Conservation (phyloP, 768 basidiomycete genomes). For the Galerina marginata region DNA sequence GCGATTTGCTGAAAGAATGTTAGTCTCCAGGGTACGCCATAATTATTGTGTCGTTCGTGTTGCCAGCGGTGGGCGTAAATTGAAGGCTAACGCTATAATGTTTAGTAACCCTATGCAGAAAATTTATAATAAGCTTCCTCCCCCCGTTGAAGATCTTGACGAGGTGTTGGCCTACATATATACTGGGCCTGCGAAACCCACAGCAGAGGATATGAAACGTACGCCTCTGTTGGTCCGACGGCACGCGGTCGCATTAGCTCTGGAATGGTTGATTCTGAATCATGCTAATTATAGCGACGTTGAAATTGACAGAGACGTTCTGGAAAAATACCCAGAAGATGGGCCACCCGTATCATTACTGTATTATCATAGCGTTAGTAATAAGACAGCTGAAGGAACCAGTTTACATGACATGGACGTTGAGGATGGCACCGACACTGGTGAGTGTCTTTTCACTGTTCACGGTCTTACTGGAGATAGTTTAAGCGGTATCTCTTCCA, state of each 20-base stretch:
- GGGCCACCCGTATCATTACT: no score
- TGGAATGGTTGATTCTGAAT: background rate
- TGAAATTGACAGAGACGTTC: no score
- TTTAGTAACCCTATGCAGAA: constrained; percentile 26
- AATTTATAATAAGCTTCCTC: constrained; percentile 28
- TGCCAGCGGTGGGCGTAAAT: constrained; percentile 25
- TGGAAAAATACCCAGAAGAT: no score
- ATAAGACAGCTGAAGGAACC: no score
- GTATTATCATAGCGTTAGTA: no score
- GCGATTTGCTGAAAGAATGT: constrained; percentile 30
- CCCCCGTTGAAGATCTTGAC: constrained; percentile 23
- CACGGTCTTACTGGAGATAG: no score
- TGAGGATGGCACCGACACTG: no score
- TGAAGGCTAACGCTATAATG: constrained; percentile 33
- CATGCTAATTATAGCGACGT: background rate
- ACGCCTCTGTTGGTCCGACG: background rate
- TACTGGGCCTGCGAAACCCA: constrained; percentile 12
- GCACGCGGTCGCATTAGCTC: background rate
- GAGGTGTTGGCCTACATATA: constrained; percentile 26
- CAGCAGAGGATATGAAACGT: background rate
- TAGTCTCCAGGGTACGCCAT: constrained; percentile 26
- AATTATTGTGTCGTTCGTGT: constrained; percentile 35
- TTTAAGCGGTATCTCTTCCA: no score
- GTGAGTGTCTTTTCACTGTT: no score
- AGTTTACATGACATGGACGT: no score